Conservation (phyloP, 768 basidiomycete genomes). For the Termitomyces sp. region DNA sequence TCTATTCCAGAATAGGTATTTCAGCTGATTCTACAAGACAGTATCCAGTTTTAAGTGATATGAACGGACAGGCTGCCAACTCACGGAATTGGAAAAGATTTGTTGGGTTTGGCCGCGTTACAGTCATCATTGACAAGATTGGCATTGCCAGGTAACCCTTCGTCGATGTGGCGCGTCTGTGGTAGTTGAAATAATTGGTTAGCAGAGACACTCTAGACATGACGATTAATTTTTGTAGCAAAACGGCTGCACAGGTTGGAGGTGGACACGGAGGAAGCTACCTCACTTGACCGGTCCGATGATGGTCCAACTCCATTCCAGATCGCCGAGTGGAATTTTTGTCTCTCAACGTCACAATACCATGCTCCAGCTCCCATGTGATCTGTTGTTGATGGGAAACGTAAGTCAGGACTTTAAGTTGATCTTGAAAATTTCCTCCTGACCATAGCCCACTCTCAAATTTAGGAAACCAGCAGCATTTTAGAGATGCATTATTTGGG, state of each 20-base stretch:
- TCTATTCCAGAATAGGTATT: too few relatives aligned
- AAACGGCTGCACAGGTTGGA: conserved; percentile 50
- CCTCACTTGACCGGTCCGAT: neutral
- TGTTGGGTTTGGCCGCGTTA: conserved; percentile 69
- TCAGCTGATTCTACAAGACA: conserved; percentile 16
- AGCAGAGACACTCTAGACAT: conserved; percentile 54
- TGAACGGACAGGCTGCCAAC: conserved; percentile 53
- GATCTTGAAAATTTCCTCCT: too few relatives aligned
- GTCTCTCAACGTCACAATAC: neutral
- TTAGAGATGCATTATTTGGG: neutral
- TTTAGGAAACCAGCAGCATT: neutral
- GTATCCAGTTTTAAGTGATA: conserved; percentile 80
- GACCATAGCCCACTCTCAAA: neutral
- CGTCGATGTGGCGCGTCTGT: neutral
- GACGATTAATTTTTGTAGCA: conserved; percentile 64
- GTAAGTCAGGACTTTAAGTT: neutral
- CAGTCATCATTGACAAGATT: conserved; percentile 70
- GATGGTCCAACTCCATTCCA: neutral
- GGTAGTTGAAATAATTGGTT: neutral
- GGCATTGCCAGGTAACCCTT: conserved; percentile 58
- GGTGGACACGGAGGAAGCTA: conserved; percentile 7
- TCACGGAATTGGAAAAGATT: conserved; percentile 57
- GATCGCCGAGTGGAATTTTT: neutral
- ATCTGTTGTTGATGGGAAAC: neutral
- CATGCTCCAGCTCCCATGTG: neutral